Conservation (phyloP, 306 rosid genomes). For the Cajanus cajan region DNA sequence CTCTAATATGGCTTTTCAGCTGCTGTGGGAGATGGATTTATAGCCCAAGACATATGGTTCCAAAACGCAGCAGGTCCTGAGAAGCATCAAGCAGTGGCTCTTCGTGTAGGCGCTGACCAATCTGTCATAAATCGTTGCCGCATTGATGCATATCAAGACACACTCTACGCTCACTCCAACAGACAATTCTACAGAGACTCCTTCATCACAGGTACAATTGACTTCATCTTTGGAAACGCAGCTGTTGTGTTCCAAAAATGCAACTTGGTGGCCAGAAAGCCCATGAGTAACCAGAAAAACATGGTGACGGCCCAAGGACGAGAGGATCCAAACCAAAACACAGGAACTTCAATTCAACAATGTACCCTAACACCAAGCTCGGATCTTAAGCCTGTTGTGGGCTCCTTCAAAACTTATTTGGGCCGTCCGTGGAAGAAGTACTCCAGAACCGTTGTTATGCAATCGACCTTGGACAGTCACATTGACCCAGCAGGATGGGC, state of each 20-base stretch:
- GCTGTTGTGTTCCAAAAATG: slow-evolving; percentile 68
- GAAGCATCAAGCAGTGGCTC: slow-evolving; percentile 75
- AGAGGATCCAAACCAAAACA: slow-evolving; percentile 53
- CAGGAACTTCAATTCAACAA: slow-evolving; percentile 61
- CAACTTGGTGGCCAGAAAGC: slow-evolving; percentile 51
- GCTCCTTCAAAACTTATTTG: slow-evolving; percentile 37
- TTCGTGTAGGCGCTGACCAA: slow-evolving; percentile 52
- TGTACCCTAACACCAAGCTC: slow-evolving; percentile 48
- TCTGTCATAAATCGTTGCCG: slow-evolving; percentile 63
- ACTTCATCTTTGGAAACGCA: slow-evolving; percentile 72
- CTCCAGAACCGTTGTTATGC: slow-evolving; percentile 69
- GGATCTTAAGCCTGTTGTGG: slow-evolving; percentile 49
- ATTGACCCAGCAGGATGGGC: slow-evolving; percentile 70
- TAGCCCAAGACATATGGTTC: slow-evolving; percentile 64
- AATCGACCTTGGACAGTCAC: slow-evolving; percentile 43
- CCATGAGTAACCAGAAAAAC: slow-evolving; percentile 56
- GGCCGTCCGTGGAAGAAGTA: slow-evolving; percentile 75
- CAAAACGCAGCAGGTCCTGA: slow-evolving; percentile 64
- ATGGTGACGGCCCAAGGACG: slow-evolving; percentile 78
- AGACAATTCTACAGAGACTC: slow-evolving; percentile 68
- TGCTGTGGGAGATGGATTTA: slow-evolving; percentile 66
- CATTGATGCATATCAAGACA: slow-evolving; percentile 65
- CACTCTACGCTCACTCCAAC: slow-evolving; percentile 61
- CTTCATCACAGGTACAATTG: slow-evolving; percentile 59
- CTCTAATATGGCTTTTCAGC: slow-evolving; percentile 34